These are phyloP conservation scores for Prunus mongolica DNA, from an alignment of 306 rosid species.

Conservation along the genomic window DNA sequence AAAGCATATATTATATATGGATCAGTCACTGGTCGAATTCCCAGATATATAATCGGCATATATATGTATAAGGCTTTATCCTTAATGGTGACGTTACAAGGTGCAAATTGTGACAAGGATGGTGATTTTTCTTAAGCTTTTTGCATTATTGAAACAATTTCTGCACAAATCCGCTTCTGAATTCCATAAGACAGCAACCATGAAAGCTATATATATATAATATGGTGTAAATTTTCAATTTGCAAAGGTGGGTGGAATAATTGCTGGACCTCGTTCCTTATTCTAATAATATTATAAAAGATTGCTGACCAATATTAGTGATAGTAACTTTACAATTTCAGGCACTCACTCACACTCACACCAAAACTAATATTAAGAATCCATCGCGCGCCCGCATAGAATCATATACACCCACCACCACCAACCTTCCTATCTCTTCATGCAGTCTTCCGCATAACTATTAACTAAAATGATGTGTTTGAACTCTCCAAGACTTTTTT, in stretches of 20 bases:
- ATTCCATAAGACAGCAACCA: slow-evolving; percentile 12
- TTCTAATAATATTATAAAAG: slow-evolving; percentile 20
- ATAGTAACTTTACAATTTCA: slow-evolving; percentile 46
- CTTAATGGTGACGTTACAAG: not conserved
- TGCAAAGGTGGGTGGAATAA: slow-evolving; percentile 35
- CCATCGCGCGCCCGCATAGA: slow-evolving; percentile 25
- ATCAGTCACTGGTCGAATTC: not conserved
- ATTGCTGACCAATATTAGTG: slow-evolving; percentile 24
- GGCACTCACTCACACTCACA: slow-evolving; percentile 42
- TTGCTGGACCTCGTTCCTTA: slow-evolving; percentile 57
- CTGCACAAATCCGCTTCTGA: not conserved
- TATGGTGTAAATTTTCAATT: not conserved
- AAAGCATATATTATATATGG: not conserved
- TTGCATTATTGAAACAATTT: not conserved
- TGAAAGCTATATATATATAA: not conserved
- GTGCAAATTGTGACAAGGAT: not conserved
- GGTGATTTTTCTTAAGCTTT: no score
- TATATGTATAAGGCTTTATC: not conserved
- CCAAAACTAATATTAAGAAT: slow-evolving; percentile 7
- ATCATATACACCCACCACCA: slow-evolving; percentile 30
- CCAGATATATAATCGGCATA: slow-evolving; percentile 2
- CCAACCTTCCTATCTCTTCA: not conserved
- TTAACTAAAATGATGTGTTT: not conserved
- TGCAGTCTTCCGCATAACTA: not conserved
- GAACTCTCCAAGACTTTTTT: not conserved